Base-by-base conservation (phyloP, 129 eudicot species). In the Tagetes patula region DNA sequence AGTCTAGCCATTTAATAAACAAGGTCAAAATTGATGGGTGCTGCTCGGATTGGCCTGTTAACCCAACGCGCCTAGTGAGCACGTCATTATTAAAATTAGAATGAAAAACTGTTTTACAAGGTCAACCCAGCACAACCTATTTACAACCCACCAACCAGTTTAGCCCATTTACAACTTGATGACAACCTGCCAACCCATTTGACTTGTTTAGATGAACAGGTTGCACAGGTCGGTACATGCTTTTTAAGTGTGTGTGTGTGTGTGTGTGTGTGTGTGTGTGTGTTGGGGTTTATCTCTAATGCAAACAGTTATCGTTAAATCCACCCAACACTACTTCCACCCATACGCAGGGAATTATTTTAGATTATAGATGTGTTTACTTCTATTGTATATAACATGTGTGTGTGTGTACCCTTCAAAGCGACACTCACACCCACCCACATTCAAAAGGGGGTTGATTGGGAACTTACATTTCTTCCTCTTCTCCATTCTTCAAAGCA, bases 381-480 rank as follows among this genome's bases (percentile, higher is more conserved):
- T 61, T 61, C 12, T 61, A 37, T 61, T 2, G 36, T 36, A 8
- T 31, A 31, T 20, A 20, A 20, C 27, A 20, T 20, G 42, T 0
- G 67, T 34, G 67, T 36, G 27, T 10, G 14, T 50, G 27, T 50
- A 30, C 13, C 2, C 56, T 50, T 50, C 3, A n/a, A 11, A 50
- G n/a, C 27, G 36, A 55, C 61, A 30, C 36, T 2, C 36, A 55
- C 64, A 20, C 36, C 4, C 67, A 58, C 27, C 46, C 40, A 32
- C 5, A 20, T 20, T 20, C 27, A 41, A 7, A 59, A 9, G 4
- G 70, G 10, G 70, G 63, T 36, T 31, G 4, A 64, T 20, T 45
- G 58, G 75, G 49, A 50, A 89, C 92, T 87, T 86, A 93, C 98
- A 93, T 87, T 78, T 93, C 98, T 83, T 92, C 98, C 77, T 93